Evolutionary conservation across 1,284 basidiomycete species (phyloP).

Genomic region (Cryptococcus sp.): DNA sequence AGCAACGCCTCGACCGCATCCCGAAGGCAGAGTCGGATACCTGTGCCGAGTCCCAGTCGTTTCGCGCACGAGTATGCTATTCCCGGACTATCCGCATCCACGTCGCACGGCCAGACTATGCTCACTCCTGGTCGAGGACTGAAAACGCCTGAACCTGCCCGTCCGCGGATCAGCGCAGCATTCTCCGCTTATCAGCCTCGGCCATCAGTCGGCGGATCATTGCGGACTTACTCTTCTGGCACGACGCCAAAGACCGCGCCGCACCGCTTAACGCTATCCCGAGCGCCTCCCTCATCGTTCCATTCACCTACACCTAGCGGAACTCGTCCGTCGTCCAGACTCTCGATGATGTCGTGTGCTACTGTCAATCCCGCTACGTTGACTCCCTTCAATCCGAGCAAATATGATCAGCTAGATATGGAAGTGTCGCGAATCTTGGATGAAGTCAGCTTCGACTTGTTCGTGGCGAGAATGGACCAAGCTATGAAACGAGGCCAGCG

Average conservation of each 20-base stretch:
- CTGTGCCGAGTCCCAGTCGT: conserved; percentile 17
- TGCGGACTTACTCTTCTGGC: conserved; percentile 8
- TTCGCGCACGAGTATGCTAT: conserved; percentile 2
- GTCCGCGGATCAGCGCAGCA: conserved; percentile 10
- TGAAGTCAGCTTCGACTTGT: conserved; percentile 27
- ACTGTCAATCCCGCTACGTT: conserved; percentile 8
- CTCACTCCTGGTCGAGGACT: conserved; percentile 16
- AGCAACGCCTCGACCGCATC: conserved; percentile 18
- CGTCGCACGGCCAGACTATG: conserved; percentile 8
- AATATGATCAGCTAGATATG: conserved; percentile 46
- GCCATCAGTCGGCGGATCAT: conserved; percentile 4
- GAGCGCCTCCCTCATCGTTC: conserved; percentile 41
- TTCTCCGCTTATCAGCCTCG: conserved; percentile 18
- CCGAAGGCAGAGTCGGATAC: conserved; percentile 16
- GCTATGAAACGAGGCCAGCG: conserved; percentile 44
- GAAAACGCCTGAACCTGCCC: conserved; percentile 19
- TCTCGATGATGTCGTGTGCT: conserved; percentile 27
- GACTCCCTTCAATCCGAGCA: conserved; percentile 40
- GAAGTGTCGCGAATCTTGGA: conserved; percentile 34
- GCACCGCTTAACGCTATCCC: conserved; percentile 11
- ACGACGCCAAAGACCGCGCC: conserved; percentile 15
- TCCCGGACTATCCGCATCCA: conserved; percentile 13
- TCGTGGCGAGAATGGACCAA: conserved; percentile 42
- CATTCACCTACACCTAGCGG: conserved; percentile 34
- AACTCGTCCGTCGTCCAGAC: conserved; percentile 32